Evolutionary conservation across 192 early-diverging fungal species (phyloP), one percentile per base, ranked within the genome.

Genomic region (Coemansia sp.): DNA sequence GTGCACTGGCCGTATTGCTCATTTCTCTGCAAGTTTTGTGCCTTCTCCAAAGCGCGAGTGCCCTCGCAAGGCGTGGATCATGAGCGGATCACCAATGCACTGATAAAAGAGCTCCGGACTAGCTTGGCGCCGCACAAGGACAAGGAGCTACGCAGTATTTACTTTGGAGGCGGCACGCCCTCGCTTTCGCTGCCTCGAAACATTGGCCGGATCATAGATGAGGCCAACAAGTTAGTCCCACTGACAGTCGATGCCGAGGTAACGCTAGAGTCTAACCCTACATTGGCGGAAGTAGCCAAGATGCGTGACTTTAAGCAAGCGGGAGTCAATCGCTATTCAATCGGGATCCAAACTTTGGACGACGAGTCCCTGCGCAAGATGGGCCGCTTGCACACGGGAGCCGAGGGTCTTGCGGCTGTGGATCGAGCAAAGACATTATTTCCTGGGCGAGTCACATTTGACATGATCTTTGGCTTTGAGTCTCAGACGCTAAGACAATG

Each of bases 101-200:
- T 80, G 44, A 27, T 80, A 11, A 18, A 68, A 13, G 79, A 79
- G 65, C 73, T 81, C 6, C 34, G 34, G 13, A 75, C 74, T 15
- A 44, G 46, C n/a, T 62, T 82, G 46, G 55, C 66, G 4, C 57
- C 70, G 31, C 67, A 80, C 58, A 64, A 15, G 22, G 58, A 64
- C 49, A 75, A 69, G n/a, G 29, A 27, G 33, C 62, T 86, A 3
- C 66, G 38, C 24, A 79, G 73, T 62, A 72, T 84, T 27, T 86
- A 87, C 66, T 87, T 89, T 83, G 87, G 87, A 68, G 87, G 87
- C 33, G 87, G 87, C 43, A 87, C 87, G 33, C 87, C 87, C 13
- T 78, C 77, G 55, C 72, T 88, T n/a, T 76, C 85, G n/a, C 68
- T 52, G n/a, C 80, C 80, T 2, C 46, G 24, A 15, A 15, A 71